These are phyloP conservation scores for Saprolegnia parasitica DNA, from an alignment of 352 stramenopile species.

Conservation along the genomic window DNA sequence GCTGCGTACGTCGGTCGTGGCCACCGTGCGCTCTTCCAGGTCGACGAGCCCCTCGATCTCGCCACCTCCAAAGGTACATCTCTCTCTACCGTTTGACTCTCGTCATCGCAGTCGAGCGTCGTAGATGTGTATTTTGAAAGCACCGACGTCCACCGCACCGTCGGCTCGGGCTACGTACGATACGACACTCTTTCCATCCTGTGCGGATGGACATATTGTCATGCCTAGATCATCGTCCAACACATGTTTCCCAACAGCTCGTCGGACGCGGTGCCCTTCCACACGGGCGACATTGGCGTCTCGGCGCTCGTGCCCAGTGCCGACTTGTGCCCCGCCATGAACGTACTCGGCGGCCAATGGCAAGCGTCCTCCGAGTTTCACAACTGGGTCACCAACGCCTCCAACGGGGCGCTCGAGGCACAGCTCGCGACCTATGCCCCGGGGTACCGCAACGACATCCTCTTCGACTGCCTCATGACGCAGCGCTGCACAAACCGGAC, in stretches of 20 bases:
- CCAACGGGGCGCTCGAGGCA: conserved; percentile 14
- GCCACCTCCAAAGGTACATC: conserved; percentile 10
- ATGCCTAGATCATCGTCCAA: conserved; percentile 22
- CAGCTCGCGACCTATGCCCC: neutral
- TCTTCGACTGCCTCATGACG: conserved; percentile 29
- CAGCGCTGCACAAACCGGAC: conserved; percentile 19
- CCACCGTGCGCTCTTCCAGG: conserved; percentile 11
- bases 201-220: neutral
- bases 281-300: conserved; percentile 19
- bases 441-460: conserved; percentile 4
- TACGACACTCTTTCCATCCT: too few relatives aligned
- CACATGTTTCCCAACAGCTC: conserved; percentile 22
- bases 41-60: conserved; percentile 6
- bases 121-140: conserved; percentile 29
- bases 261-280: conserved; percentile 13
- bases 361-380: conserved; percentile 3
- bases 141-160: conserved; percentile 24
- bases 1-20: conserved; percentile 16
- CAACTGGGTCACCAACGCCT: neutral
- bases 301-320: conserved; percentile 20
- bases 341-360: neutral
- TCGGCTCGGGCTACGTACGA: conserved; percentile 14
- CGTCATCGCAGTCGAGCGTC: neutral
- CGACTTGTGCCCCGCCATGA: conserved; percentile 13
- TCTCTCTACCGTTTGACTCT: neutral